These are phyloP conservation scores for Cytidiella melzeri DNA, from an alignment of 768 basidiomycete genomes.

Conservation along the genomic window DNA sequence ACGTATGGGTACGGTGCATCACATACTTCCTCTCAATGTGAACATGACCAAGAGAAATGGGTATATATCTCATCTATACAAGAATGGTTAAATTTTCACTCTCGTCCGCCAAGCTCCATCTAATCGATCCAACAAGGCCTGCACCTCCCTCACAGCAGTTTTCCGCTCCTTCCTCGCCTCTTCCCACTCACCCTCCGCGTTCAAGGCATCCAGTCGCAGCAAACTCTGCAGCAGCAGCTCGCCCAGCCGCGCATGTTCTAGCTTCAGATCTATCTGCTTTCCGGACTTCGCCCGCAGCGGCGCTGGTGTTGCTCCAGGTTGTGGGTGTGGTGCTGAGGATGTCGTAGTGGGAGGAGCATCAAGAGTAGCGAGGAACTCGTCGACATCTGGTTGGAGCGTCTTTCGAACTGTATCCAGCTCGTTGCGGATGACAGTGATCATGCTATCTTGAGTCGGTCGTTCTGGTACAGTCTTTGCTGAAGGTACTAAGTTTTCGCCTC, in stretches of 20 bases:
- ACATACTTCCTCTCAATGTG: too few relatives aligned
- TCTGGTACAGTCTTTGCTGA: conserved; percentile 21
- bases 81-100: not conserved
- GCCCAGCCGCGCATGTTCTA: conserved; percentile 54
- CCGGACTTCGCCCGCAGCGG: not conserved
- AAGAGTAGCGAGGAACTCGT: conserved; percentile 43
- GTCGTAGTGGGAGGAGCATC: conserved; percentile 12
- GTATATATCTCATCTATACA: not conserved
- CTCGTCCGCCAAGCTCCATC: conserved; percentile 59
- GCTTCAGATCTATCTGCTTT: conserved; percentile 26
- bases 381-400: conserved; percentile 51
- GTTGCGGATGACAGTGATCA: conserved; percentile 47
- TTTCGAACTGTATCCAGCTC: conserved; percentile 47
- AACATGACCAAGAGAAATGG: too few relatives aligned
- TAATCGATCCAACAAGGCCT: conserved; percentile 72
- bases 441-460: conserved; percentile 41
- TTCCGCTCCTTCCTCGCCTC: conserved; percentile 78
- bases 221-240: conserved; percentile 87
- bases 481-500: conserved; percentile 23
- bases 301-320: conserved; percentile 10
- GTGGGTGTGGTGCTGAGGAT: conserved; percentile 11
- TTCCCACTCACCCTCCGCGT: conserved; percentile 68
- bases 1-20: too few relatives aligned
- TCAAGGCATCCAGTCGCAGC: conserved; percentile 78
- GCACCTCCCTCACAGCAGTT: conserved; percentile 80